A percentile compares a stretch with the other conserved stretches of the same genome.
These are phyloP conservation scores for Phaeodactylum tricornutum DNA, from an alignment of 108 stramenopile species.

Conservation along the genomic window DNA sequence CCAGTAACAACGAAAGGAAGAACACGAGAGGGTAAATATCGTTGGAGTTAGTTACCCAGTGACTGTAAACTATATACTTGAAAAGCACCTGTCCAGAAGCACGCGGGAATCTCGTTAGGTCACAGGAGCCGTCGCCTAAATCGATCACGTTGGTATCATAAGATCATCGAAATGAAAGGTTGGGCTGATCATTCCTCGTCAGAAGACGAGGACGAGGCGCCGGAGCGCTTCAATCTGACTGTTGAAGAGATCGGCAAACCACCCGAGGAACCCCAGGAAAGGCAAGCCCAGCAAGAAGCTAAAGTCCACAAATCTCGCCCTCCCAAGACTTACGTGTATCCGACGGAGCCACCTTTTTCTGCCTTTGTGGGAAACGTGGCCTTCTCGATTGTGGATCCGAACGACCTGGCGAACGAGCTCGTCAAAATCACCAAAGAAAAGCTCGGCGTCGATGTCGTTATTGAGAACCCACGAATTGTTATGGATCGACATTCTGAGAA, in stretches of 20 bases:
- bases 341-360: slow-evolving; percentile 31
- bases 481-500: slow-evolving; percentile 8
- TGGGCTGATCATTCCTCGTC: slow-evolving; percentile 34
- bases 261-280: background rate
- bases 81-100: no score
- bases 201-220: slow-evolving; percentile 18
- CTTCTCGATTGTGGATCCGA: slow-evolving; percentile 16
- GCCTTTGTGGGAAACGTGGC: slow-evolving; percentile 47
- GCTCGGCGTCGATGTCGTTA: slow-evolving; percentile 12
- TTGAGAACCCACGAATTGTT: slow-evolving; percentile 13
- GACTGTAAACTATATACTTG: background rate
- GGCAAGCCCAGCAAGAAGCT: background rate
- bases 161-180: slow-evolving; percentile 13
- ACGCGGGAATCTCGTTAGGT: no score
- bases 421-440: slow-evolving; percentile 11
- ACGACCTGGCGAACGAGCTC: slow-evolving; percentile 19
- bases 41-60: slow-evolving; percentile 18
- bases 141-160: background rate
- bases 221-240: background rate
- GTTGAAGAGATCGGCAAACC: background rate
- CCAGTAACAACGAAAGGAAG: no score
- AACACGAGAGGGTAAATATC: no score
- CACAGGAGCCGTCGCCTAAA: background rate
- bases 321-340: slow-evolving; percentile 18
- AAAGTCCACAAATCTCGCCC: background rate